Conservation (phyloP, 1,284 basidiomycete genomes). For the Abortiporus biennis region DNA sequence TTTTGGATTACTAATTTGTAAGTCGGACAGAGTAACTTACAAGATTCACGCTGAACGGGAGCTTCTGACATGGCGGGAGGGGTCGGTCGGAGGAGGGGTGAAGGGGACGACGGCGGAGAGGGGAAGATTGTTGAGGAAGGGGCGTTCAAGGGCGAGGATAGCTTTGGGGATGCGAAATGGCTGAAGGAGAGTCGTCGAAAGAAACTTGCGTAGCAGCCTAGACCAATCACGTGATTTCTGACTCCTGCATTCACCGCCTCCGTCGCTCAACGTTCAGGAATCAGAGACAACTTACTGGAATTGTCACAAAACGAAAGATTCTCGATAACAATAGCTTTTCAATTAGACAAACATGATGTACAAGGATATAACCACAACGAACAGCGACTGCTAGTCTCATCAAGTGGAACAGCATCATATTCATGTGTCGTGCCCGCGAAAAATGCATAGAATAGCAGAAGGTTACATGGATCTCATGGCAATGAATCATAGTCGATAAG, state of each 20-base stretch:
- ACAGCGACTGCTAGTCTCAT: constrained; percentile 16
- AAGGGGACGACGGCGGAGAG: constrained; percentile 24
- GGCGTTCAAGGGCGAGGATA: constrained; percentile 18
- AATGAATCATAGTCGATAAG: constrained; percentile 28
- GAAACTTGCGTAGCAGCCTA: no score
- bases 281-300: no score
- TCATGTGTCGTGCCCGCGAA: constrained; percentile 24
- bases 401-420: constrained; percentile 28
- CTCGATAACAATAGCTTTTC: no score
- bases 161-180: constrained; percentile 26
- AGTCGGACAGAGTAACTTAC: constrained; percentile 25
- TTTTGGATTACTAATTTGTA: constrained; percentile 7
- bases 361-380: constrained; percentile 14
- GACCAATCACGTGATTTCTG: no score
- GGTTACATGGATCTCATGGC: constrained; percentile 30
- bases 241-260: no score
- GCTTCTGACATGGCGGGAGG: constrained; percentile 58
- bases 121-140: constrained; percentile 16
- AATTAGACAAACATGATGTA: constrained; percentile 16
- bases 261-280: no score
- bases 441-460: constrained; percentile 26
- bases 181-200: constrained; percentile 25
- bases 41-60: constrained; percentile 43
- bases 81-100: constrained; percentile 24
- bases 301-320: no score